These are phyloP conservation scores for Acidomyces sp. DNA, from an alignment of 495 filamentous ascomycete genomes.

Conservation along the genomic window DNA sequence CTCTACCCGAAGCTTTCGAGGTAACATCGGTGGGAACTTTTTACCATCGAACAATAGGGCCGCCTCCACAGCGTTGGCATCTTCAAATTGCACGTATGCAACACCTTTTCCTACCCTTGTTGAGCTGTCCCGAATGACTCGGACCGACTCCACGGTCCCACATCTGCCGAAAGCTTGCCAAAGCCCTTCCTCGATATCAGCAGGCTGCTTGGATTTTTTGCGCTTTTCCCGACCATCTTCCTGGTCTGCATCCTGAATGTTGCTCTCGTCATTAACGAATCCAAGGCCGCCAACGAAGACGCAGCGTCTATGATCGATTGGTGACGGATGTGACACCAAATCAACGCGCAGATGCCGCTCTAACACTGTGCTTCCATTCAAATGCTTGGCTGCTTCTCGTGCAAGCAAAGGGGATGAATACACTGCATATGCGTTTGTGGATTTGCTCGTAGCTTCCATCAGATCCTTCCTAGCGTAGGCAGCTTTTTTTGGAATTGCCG, in stretches of 20 bases:
- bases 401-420: constrained; percentile 62
- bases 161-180: constrained; percentile 69
- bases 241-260: constrained; percentile 39
- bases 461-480: constrained; percentile 71
- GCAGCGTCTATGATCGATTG: constrained; percentile 72
- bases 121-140: constrained; percentile 76
- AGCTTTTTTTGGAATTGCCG: constrained; percentile 75
- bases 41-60: constrained; percentile 77
- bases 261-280: constrained; percentile 76
- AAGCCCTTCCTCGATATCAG: constrained; percentile 87
- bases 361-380: constrained; percentile 76
- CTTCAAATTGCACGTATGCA: constrained; percentile 95
- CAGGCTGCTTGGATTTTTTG: constrained; percentile 51
- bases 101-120: constrained; percentile 95
- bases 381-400: constrained; percentile 55
- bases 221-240: constrained; percentile 41
- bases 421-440: constrained; percentile 88
- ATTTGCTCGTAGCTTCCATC: constrained; percentile 77
- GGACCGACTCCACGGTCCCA: constrained; percentile 81
- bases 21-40: constrained; percentile 84
- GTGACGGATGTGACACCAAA: constrained; percentile 71
- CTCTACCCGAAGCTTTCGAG: constrained; percentile 71
- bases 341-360: constrained; percentile 86
- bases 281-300: constrained; percentile 95
- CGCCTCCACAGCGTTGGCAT: constrained; percentile 73